Evolutionary conservation across 129 eudicot species (phyloP), one percentile per base, ranked within the genome.

Genomic region (Arctium minus): DNA sequence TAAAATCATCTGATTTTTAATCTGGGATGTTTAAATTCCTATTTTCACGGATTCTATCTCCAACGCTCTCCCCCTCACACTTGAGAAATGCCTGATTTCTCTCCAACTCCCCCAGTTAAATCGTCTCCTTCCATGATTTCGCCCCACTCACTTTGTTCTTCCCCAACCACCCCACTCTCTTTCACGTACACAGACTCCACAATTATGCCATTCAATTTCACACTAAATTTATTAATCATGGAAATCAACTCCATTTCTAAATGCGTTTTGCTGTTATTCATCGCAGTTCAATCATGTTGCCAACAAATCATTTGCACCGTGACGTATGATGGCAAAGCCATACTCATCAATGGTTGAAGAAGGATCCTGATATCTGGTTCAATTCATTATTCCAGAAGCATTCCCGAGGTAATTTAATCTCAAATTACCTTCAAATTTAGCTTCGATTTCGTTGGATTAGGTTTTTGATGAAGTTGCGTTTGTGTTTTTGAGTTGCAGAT

Each of bases 361-460:
- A 90, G 97, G 72, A 87, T 96, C 38, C 90, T 96, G 48, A 84
- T 93, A 9, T 96, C 99, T 84, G 99, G 99, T 65, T 90, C 99
- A 15, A 92, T 95, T 75, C 98, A 95, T 92, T 95, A 95, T 74
- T 92, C 97, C 60, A 86, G 98, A 89, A 95, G 99, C 84, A 96
- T 98, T 48, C 99, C 99, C 82, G 98, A 93, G 87, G 99, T 93
- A 80, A 38, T 79, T 2, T 22, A 68, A 9, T 84, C 40, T n/a
- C 7, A n/a, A n/a, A n/a, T n/a, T n/a, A n/a, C n/a, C n/a, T n/a
- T n/a, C n/a, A n/a, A n/a, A n/a, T n/a, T n/a, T n/a, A n/a, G n/a
- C n/a, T n/a, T n/a, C n/a, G n/a, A n/a, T n/a, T n/a, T n/a, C n/a
- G n/a, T n/a, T n/a, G n/a, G n/a, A n/a, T n/a, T n/a, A n/a, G n/a